A percentile compares a stretch with the other conserved stretches of the same genome.
These are phyloP conservation scores for Luffa acutangula DNA, from an alignment of 306 rosid species.

Conservation along the genomic window DNA sequence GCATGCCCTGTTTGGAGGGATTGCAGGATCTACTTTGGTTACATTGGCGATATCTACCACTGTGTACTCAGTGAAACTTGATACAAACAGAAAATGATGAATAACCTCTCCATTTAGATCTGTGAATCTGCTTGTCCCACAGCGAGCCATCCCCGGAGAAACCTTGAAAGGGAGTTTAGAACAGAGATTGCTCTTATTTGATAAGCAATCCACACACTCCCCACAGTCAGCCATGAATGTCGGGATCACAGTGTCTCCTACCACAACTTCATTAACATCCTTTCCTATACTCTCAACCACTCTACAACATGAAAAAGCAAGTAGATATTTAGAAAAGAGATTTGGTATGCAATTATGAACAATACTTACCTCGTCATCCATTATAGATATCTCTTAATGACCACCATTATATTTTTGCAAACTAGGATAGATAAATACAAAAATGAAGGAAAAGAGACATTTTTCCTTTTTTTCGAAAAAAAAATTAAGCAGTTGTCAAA, in stretches of 20 bases:
- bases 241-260: conserved; percentile 68
- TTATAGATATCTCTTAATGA: too few relatives aligned
- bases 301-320: conserved; percentile 17
- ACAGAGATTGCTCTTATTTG: conserved; percentile 64
- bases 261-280: conserved; percentile 45
- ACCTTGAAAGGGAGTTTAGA: conserved; percentile 44
- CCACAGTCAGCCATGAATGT: conserved; percentile 61
- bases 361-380: too few relatives aligned
- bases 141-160: conserved; percentile 53
- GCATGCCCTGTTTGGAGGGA: conserved; percentile 63
- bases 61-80: conserved; percentile 78
- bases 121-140: conserved; percentile 54
- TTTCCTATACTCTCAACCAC: conserved; percentile 81
- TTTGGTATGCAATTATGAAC: not conserved
- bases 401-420: too few relatives aligned
- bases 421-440: too few relatives aligned
- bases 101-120: conserved; percentile 49
- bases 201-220: conserved; percentile 57
- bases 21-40: conserved; percentile 34
- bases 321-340: not conserved
- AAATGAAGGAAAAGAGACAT: too few relatives aligned
- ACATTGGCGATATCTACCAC: conserved; percentile 59
- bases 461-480: too few relatives aligned
- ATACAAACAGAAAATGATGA: conserved; percentile 54
- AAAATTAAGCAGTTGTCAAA: too few relatives aligned